A percentile compares a stretch with the other conserved stretches of the same genome.
Evolutionary conservation across 2,329 filamentous ascomycete genomes (phyloP).

Genomic region (Arthrobotrys entomopaga): DNA sequence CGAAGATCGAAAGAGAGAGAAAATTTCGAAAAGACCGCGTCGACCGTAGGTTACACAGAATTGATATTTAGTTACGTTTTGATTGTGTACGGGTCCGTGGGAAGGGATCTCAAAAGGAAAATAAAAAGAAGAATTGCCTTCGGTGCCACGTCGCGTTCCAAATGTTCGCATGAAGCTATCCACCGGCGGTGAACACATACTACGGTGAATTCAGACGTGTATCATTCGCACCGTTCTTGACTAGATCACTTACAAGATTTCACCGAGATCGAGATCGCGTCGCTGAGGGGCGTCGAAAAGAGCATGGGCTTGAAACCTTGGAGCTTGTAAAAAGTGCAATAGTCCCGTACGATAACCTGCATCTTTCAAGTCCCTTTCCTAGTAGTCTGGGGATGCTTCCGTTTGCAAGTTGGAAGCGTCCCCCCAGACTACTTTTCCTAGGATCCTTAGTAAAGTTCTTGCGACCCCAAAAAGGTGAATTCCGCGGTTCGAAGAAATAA

Average conservation of each 20-base stretch:
- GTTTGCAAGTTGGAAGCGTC: too few relatives aligned
- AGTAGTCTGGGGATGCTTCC: too few relatives aligned
- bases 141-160: conserved; percentile 11
- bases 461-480: background rate
- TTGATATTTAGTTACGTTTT: background rate
- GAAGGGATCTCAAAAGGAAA: background rate
- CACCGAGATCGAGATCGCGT: conserved; percentile 21
- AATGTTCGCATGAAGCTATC: background rate
- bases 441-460: conserved; percentile 4
- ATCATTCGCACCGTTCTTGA: conserved; percentile 10
- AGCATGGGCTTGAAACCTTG: background rate
- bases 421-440: too few relatives aligned
- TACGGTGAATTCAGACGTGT: conserved; percentile 3
- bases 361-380: too few relatives aligned
- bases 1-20: background rate
- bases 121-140: background rate
- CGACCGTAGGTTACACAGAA: conserved; percentile 36
- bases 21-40: conserved; percentile 4
- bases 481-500: conserved; percentile 32
- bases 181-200: conserved; percentile 5
- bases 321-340: conserved; percentile 4
- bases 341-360: too few relatives aligned
- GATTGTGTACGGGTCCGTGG: background rate
- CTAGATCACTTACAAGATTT: background rate
- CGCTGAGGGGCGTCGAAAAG: background rate